Conservation (phyloP, 2,329 filamentous ascomycete species). For the Tolypocladium endophyticum region DNA sequence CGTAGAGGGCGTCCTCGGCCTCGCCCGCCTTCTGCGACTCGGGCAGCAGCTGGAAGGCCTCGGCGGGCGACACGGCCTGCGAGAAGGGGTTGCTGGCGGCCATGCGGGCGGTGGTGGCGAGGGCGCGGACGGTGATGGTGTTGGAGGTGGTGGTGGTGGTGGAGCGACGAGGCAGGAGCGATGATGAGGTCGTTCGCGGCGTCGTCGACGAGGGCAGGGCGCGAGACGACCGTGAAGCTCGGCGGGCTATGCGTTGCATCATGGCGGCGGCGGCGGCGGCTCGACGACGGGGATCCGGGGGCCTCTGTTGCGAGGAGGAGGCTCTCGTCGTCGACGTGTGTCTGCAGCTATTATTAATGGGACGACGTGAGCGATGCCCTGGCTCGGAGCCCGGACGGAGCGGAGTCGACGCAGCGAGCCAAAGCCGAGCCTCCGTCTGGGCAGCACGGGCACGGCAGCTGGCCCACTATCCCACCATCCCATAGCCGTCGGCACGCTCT, state of each 20-base stretch:
- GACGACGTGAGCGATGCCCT: background rate
- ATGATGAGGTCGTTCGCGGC: slow-evolving; percentile 8
- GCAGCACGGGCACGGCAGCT: too few species aligned
- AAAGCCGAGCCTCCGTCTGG: background rate
- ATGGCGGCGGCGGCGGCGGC: slow-evolving; percentile 7
- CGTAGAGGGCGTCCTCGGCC: slow-evolving; percentile 76
- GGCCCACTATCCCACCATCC: too few species aligned
- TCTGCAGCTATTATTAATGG: background rate
- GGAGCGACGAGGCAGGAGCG: slow-evolving; percentile 4
- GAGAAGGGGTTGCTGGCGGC: slow-evolving; percentile 17
- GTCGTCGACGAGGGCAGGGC: slow-evolving; percentile 3
- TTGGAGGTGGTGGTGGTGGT: slow-evolving; percentile 9
- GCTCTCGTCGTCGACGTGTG: background rate
- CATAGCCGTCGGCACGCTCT: background rate
- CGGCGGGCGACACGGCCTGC: slow-evolving; percentile 37
- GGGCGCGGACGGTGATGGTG: slow-evolving; percentile 8
- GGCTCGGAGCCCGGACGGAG: background rate
- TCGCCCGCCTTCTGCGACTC: slow-evolving; percentile 66
- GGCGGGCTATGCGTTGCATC: slow-evolving; percentile 22
- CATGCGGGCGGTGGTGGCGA: slow-evolving; percentile 22
- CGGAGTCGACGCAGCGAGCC: background rate
- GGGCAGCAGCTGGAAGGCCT: slow-evolving; percentile 77
- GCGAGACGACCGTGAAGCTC: slow-evolving; percentile 16
- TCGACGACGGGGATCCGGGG: background rate
- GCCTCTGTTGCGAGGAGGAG: background rate